A percentile compares a stretch with the other conserved stretches of the same genome.
phyloP scores from a whole-genome alignment of 768 basidiomycete species.

The Termitomyces sp. region DNA sequence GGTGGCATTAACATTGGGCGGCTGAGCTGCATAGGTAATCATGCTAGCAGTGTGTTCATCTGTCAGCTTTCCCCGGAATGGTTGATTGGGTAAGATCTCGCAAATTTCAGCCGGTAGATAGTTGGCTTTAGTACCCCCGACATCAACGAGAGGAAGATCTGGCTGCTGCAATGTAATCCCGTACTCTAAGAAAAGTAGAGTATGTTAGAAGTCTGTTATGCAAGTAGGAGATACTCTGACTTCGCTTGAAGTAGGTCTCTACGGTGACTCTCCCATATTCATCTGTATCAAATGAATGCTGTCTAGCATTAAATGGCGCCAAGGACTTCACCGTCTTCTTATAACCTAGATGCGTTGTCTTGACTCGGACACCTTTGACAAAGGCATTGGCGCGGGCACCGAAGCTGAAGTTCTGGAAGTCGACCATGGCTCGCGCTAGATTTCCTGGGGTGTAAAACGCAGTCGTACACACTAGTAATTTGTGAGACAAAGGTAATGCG shows the following conservation, averaged over 20 bases:
- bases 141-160: conserved; percentile 52
- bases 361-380: conserved; percentile 59
- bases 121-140: conserved; percentile 43
- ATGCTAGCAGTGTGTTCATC: conserved; percentile 67
- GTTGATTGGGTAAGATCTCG: conserved; percentile 60
- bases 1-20: conserved; percentile 62
- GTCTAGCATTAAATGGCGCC: conserved; percentile 38
- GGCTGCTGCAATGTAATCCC: conserved; percentile 43
- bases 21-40: conserved; percentile 67
- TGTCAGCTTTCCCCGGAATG: conserved; percentile 64
- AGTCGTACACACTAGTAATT: conserved; percentile 45
- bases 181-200: conserved; percentile 43
- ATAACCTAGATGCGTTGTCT: conserved; percentile 67
- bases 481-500: conserved; percentile 22
- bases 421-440: conserved; percentile 54
- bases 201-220: conserved; percentile 15
- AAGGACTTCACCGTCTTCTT: conserved; percentile 64
- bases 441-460: conserved; percentile 60
- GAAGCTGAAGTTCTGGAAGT: conserved; percentile 48
- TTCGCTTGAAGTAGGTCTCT: conserved; percentile 59
- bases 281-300: conserved; percentile 48
- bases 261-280: conserved; percentile 56
- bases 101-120: conserved; percentile 71
- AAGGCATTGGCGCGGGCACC: conserved; percentile 58
- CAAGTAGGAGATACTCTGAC: conserved; percentile 42